Evolutionary conservation across 768 basidiomycete genomes (phyloP).

Genomic region (Cubamyces sp.): DNA sequence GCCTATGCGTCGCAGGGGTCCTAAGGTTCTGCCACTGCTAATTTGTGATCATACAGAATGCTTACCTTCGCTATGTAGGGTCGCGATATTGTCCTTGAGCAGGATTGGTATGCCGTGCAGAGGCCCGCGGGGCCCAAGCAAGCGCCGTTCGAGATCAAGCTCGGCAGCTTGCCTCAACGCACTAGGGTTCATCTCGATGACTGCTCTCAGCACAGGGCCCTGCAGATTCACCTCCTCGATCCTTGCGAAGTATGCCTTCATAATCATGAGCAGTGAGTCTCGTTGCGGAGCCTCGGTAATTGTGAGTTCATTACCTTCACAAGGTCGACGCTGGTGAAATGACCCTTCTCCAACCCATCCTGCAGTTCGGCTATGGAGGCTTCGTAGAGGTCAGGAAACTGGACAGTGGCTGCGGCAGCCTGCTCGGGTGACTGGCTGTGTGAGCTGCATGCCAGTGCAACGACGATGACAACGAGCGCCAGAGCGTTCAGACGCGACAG

Average conservation of each 20-base stretch:
- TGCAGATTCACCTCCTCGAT: conserved; percentile 71
- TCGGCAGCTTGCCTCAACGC: conserved; percentile 55
- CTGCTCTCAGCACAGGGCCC: conserved; percentile 59
- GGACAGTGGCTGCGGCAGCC: not conserved
- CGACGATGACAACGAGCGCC: not conserved
- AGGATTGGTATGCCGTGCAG: conserved; percentile 44
- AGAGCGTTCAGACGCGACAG: not conserved
- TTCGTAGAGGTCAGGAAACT: conserved; percentile 61
- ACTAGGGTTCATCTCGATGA: conserved; percentile 59
- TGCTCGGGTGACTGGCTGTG: not conserved
- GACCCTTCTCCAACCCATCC: conserved; percentile 50
- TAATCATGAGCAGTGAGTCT: not conserved
- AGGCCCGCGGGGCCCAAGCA: conserved; percentile 26
- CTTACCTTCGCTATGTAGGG: conserved; percentile 38
- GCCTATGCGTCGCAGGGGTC: conserved; percentile 24
- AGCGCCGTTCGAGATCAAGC: conserved; percentile 30
- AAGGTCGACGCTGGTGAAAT: conserved; percentile 63
- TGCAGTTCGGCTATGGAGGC: conserved; percentile 57
- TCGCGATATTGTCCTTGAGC: conserved; percentile 45
- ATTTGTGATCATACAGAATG: conserved; percentile 30
- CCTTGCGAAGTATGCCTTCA: conserved; percentile 64
- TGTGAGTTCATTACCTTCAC: conserved; percentile 49
- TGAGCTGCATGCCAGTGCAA: conserved; percentile 1
- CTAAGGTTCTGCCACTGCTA: not conserved
- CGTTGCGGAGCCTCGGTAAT: not conserved